Evolutionary conservation across 495 filamentous ascomycete species (phyloP), one percentile per base, ranked within the genome.

Genomic region (Usnea hakonensis): DNA sequence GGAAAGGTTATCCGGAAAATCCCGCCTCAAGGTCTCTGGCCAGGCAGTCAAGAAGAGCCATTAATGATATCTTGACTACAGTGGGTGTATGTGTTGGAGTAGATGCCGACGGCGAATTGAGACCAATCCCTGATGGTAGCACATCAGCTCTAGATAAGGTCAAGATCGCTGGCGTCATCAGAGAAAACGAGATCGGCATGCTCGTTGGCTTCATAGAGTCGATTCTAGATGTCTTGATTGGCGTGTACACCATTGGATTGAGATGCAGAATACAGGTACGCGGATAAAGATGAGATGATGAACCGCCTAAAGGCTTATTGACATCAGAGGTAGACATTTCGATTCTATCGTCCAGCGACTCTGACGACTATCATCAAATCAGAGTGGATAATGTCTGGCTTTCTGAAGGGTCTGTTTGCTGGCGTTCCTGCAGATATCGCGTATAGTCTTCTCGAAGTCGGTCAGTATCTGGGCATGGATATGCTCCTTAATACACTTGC

Each of bases 1-100:
- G 81, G n/a, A 79, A 83, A 58, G 88, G 87, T 17, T 83, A 86
- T 58, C 85, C 88, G 9, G 73, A 84, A 41, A 90, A 90, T 67
- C 78, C 78, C 0, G 79, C 80, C 52, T 82, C 79, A 1, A 78
- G 73, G 55, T 56, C 64, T 28, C 64, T 78, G 30, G 78, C 73
- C 6, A 71, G 77, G 41, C 73, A 74, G 21, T 74, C 81, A 6
- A 71, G 77, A 59, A 76, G 77, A 70, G 81, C 81, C 0, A 80
- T 82, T 61, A 84, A 84, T 74, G 81, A 83, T 65, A 78, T 84
- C 13, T 73, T 82, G n/a, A 77, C 79, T 16, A 81, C 78, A 3
- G 80, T 82, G 73, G 80, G 81, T 5, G 73, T 81, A 26, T 80
- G 81, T 52, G 77, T 77, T 58, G 77, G 75, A 59, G 69, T 74